Evolutionary conservation across 495 filamentous ascomycete genomes (phyloP), one percentile per base, ranked within the genome.

Genomic region (Lepidopterella palustris): DNA sequence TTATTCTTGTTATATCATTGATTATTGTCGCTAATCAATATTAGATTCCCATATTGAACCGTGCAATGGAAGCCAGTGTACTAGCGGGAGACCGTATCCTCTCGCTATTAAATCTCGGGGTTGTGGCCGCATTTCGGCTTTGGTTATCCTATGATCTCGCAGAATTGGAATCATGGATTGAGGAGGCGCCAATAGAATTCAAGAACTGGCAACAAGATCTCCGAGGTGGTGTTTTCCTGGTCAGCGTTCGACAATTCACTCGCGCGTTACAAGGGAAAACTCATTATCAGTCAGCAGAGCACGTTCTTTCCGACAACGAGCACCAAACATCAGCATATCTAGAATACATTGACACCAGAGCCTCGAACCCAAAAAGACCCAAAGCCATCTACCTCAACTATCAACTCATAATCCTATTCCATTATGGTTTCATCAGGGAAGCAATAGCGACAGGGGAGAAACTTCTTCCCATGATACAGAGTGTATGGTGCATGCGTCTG

Each of bases 201-300:
- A 83, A 80, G 1, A 80, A 82, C 39, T 95, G 88, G 89, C 69
- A 79, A 27, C 74, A 80, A 45, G 89, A 95, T 70, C 83, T 87
- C n/a, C 81, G 89, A 26, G 91, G 90, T 15, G 90, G 91, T 10
- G 82, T 82, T 5, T 77, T 88, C 61, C 77, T 95, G 10, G 79
- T 89, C 57, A 78, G 83, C 21, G 78, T 88, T 13, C 75, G 85
- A 63, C 90, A 95, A 74, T 84, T 85, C 55, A 82, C 82, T 48
- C 80, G 89, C 15, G 88, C 91, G 18, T 71, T 96, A 27, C 88
- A 92, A 74, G 91, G 91, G 35, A 95, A 92, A 71, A 95, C 91
- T 0, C 74, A 78, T n/a, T 77, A 73, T 21, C 70, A 73, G 1
- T 72, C 73, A 9, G 71, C 87, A 2, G 70, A 80, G 0, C 76